Evolutionary conservation across 2,329 filamentous ascomycete genomes (phyloP).

Genomic region (Ophiostoma triangulosporum): DNA sequence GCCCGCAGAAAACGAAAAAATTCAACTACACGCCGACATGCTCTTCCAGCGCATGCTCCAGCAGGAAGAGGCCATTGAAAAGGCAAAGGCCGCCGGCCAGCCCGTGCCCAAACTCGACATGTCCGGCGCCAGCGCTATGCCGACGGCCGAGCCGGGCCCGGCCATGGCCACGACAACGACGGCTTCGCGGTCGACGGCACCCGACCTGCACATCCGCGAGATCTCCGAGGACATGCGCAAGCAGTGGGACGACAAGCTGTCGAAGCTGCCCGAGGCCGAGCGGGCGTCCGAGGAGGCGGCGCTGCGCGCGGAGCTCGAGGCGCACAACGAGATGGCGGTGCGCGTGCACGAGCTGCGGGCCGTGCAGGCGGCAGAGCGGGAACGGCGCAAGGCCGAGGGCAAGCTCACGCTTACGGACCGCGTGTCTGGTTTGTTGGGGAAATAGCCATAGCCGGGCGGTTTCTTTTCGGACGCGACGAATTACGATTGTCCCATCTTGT

Average conservation of each 20-base stretch:
- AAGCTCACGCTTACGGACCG: constrained; percentile 31
- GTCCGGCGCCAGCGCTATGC: constrained; percentile 15
- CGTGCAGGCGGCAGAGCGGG: constrained; percentile 39
- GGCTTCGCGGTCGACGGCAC: neutral
- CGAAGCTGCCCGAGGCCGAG: constrained; percentile 44
- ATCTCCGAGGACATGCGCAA: constrained; percentile 36
- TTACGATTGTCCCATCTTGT: constrained; percentile 1
- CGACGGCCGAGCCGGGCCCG: constrained; percentile 2
- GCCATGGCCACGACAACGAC: neutral
- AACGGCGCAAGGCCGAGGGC: constrained; percentile 43
- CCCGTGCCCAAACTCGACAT: constrained; percentile 30
- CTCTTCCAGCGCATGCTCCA: constrained; percentile 78
- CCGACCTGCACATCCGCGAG: constrained; percentile 11
- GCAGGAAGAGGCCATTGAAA: constrained; percentile 63
- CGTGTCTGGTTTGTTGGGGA: constrained; percentile 21
- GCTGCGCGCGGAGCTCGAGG: constrained; percentile 46
- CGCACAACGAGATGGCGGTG: constrained; percentile 45
- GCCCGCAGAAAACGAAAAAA: constrained; percentile 61
- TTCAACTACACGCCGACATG: constrained; percentile 91
- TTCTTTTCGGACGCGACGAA: neutral
- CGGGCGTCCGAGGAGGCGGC: constrained; percentile 49
- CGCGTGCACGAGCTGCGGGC: constrained; percentile 41
- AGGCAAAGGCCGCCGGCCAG: constrained; percentile 49
- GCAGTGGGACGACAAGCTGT: constrained; percentile 39
- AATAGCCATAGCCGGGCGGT: neutral